These are phyloP conservation scores for Citrullus colocynthis DNA, from an alignment of 306 rosid genomes.

Conservation along the genomic window DNA sequence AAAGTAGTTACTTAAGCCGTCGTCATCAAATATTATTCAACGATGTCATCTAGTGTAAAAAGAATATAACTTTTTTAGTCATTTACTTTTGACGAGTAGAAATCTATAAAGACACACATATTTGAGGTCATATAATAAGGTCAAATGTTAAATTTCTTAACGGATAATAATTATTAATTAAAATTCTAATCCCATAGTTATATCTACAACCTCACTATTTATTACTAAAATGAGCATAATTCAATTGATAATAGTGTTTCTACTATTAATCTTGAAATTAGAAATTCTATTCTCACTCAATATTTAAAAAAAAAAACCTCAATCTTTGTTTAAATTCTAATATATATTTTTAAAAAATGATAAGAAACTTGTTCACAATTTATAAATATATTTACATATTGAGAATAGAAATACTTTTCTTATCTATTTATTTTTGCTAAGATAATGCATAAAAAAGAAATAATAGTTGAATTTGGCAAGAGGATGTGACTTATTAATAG, in stretches of 20 bases:
- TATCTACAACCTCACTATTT: neutral
- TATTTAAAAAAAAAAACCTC: too few relatives aligned
- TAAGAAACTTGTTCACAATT: too few relatives aligned
- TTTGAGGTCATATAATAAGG: neutral
- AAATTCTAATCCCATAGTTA: too few relatives aligned
- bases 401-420: too few relatives aligned
- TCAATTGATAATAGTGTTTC: too few relatives aligned
- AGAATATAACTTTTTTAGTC: neutral
- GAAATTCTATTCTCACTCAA: too few relatives aligned
- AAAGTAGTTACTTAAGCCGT: neutral
- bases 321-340: too few relatives aligned
- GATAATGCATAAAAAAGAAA: neutral
- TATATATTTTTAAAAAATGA: too few relatives aligned
- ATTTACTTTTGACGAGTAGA: neutral
- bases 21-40: neutral
- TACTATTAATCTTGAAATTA: too few relatives aligned
- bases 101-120: neutral
- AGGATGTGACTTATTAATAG: neutral
- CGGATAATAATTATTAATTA: neutral
- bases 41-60: neutral
- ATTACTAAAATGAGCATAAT: too few relatives aligned
- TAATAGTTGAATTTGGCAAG: neutral
- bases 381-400: too few relatives aligned
- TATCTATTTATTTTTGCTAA: too few relatives aligned
- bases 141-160: neutral